These are phyloP conservation scores for Drechslerella dactyloides DNA, from an alignment of 2,329 filamentous ascomycete species.

Conservation along the genomic window DNA sequence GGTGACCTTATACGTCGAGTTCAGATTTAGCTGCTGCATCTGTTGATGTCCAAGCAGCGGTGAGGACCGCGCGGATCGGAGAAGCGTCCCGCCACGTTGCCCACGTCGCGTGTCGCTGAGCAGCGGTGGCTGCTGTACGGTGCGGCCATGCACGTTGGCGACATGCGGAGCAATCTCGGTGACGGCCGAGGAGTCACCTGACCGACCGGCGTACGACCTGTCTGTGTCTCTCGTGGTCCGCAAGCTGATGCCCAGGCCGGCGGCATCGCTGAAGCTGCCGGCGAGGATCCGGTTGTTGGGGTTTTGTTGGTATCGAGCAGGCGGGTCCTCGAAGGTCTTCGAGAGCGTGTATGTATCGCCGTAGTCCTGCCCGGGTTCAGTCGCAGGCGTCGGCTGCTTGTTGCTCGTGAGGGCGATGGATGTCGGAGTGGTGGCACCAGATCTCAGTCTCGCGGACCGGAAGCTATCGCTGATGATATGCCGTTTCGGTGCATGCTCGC, in stretches of 20 bases:
- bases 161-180: conserved; percentile 45
- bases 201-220: conserved; percentile 22
- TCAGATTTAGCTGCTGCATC: conserved; percentile 13
- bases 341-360: conserved; percentile 42
- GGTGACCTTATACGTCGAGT: conserved; percentile 17
- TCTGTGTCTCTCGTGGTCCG: conserved; percentile 23
- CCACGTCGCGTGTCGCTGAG: conserved; percentile 37
- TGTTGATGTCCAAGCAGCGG: conserved; percentile 22
- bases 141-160: conserved; percentile 18
- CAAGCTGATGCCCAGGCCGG: conserved; percentile 26
- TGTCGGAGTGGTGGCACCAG: conserved; percentile 36
- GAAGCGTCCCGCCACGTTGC: conserved; percentile 15
- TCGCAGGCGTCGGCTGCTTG: conserved; percentile 33
- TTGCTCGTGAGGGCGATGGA: conserved; percentile 38
- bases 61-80: conserved; percentile 37
- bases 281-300: conserved; percentile 13
- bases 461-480: conserved; percentile 30
- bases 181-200: conserved; percentile 37
- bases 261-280: conserved; percentile 34
- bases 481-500: conserved; percentile 28
- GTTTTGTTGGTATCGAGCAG: conserved; percentile 43
- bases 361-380: conserved; percentile 31
- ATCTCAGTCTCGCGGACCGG: conserved; percentile 36
- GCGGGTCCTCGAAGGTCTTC: conserved; percentile 43
- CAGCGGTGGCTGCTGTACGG: conserved; percentile 7